Percentiles rank a stretch among this genome's conserved stretches.
Conservation (phyloP, 345 rosid genomes). For the Ricinus communis region DNA sequence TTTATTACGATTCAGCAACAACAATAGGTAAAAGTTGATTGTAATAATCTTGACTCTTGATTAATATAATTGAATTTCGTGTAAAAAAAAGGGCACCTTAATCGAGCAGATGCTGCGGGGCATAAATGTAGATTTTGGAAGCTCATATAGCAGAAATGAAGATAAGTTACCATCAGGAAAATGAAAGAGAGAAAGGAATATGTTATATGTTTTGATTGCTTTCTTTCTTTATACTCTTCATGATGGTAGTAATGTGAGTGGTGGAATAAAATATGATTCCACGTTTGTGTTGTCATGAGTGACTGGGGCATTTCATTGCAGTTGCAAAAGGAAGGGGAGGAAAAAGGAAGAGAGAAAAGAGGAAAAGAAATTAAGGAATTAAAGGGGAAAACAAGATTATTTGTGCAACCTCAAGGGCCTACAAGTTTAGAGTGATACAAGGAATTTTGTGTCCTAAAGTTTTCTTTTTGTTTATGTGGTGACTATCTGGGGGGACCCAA, state of each 20-base stretch:
- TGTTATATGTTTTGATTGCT: slow-evolving; percentile 1
- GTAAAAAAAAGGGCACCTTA: slow-evolving; percentile 1
- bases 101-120: not conserved
- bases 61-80: not conserved
- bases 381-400: not conserved
- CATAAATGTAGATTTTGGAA: slow-evolving; percentile 22
- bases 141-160: slow-evolving; percentile 23
- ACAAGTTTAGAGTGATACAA: slow-evolving; percentile 17
- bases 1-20: slow-evolving; percentile 48
- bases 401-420: slow-evolving; percentile 9
- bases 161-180: slow-evolving; percentile 2
- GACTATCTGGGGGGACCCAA: slow-evolving; percentile 16
- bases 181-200: not conserved
- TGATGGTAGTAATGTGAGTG: slow-evolving; percentile 12
- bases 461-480: slow-evolving; percentile 16
- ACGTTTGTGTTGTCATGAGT: slow-evolving; percentile 3
- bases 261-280: slow-evolving; percentile 9
- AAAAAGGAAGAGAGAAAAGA: not conserved
- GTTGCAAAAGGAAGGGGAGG: slow-evolving; percentile 6
- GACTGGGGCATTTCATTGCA: slow-evolving; percentile 9
- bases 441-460: slow-evolving; percentile 19
- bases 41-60: not conserved
- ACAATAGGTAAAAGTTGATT: slow-evolving; percentile 37
- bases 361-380: not conserved
- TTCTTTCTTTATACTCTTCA: not conserved